phyloP scores from a whole-genome alignment of 2,329 filamentous ascomycete genomes.

The Xylaria sp. region DNA sequence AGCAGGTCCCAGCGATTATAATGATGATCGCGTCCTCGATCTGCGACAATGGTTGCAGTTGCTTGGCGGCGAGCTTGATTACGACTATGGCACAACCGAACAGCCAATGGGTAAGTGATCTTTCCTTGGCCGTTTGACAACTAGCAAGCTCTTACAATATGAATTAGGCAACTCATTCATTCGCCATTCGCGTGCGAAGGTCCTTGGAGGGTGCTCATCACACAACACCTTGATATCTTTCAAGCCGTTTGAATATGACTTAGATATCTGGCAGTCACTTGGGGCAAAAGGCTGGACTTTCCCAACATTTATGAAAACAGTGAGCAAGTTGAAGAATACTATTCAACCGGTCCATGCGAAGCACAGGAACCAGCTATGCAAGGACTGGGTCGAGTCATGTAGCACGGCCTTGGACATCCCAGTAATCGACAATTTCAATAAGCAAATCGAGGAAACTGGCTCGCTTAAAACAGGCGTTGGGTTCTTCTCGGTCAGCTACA shows the following conservation, averaged over 20 bases:
- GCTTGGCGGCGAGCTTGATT: slow-evolving; percentile 88
- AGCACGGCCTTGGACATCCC: slow-evolving; percentile 83
- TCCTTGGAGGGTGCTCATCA: slow-evolving; percentile 90
- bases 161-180: slow-evolving; percentile 84
- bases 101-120: slow-evolving; percentile 76
- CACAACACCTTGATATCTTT: slow-evolving; percentile 96
- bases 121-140: slow-evolving; percentile 11
- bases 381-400: slow-evolving; percentile 89
- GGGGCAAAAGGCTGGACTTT: slow-evolving; percentile 90
- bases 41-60: slow-evolving; percentile 88
- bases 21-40: slow-evolving; percentile 86
- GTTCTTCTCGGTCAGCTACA: slow-evolving; percentile 92
- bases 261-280: slow-evolving; percentile 82
- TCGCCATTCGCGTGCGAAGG: slow-evolving; percentile 91
- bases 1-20: slow-evolving; percentile 88
- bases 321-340: slow-evolving; percentile 89
- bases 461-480: slow-evolving; percentile 80
- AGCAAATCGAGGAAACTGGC: slow-evolving; percentile 79
- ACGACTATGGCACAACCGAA: slow-evolving; percentile 89
- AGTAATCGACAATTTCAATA: slow-evolving; percentile 86
- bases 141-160: slow-evolving; percentile 42
- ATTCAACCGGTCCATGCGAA: slow-evolving; percentile 86
- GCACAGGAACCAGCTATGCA: slow-evolving; percentile 90
- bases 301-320: slow-evolving; percentile 81
- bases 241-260: slow-evolving; percentile 89